Evolutionary conservation across 2,329 filamentous ascomycete species (phyloP).

Genomic region (Claviceps arundinis): DNA sequence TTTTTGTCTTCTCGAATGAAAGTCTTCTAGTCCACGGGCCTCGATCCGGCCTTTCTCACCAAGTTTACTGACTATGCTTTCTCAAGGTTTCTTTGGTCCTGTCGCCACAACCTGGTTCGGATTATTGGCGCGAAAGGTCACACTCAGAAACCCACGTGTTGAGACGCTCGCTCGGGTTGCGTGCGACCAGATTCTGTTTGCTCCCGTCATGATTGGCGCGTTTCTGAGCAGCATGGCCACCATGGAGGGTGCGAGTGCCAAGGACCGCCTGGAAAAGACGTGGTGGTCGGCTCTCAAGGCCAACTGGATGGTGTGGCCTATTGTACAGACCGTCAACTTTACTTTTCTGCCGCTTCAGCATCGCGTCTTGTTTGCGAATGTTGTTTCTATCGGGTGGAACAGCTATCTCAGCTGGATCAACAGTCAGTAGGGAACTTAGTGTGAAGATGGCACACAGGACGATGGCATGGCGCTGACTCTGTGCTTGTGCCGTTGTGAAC

Average conservation of each 20-base stretch:
- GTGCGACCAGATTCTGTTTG: constrained; percentile 71
- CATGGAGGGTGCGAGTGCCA: constrained; percentile 50
- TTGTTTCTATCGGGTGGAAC: constrained; percentile 58
- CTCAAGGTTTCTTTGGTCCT: constrained; percentile 66
- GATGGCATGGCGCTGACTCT: no score
- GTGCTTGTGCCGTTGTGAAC: no score
- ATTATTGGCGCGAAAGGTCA: constrained; percentile 59
- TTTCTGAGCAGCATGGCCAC: constrained; percentile 79
- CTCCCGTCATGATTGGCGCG: constrained; percentile 65
- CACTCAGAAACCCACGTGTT: constrained; percentile 47
- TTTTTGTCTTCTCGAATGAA: background rate
- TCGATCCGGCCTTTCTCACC: no score
- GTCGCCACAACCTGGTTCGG: constrained; percentile 78
- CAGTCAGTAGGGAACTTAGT: constrained; percentile 21
- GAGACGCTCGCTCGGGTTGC: constrained; percentile 69
- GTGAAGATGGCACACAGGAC: no score
- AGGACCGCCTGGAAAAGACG: constrained; percentile 57
- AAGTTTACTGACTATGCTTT: background rate
- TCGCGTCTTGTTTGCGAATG: constrained; percentile 74
- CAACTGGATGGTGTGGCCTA: constrained; percentile 83
- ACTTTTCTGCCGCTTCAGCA: constrained; percentile 73
- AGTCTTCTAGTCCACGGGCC: no score
- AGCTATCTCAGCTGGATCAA: constrained; percentile 51
- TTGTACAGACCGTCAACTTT: constrained; percentile 78
- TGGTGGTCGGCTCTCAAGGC: constrained; percentile 62